A percentile compares a stretch with the other conserved stretches of the same genome.
Evolutionary conservation across 2,329 filamentous ascomycete species (phyloP).

Genomic region (Fusarium succisae): DNA sequence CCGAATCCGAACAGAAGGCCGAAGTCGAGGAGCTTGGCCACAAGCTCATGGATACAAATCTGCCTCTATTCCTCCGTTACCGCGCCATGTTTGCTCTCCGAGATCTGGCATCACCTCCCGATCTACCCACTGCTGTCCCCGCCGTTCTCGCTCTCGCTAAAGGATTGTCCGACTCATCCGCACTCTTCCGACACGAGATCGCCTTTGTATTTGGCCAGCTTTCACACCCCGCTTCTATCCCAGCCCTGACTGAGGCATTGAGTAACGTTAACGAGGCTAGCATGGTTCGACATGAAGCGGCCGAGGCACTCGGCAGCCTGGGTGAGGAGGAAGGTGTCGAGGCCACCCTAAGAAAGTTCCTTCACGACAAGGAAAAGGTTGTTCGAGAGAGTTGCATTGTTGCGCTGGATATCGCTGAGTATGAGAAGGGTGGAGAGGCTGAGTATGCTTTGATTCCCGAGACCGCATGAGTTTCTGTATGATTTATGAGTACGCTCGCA

Average conservation of each 20-base stretch:
- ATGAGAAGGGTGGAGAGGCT: constrained; percentile 85
- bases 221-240: constrained; percentile 95
- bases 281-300: constrained; percentile 98
- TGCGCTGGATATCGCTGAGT: constrained; percentile 97
- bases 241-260: constrained; percentile 81
- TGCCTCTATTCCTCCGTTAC: constrained; percentile 91
- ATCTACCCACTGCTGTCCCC: constrained; percentile 87
- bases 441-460: constrained; percentile 94
- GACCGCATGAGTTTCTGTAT: constrained; percentile 54
- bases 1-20: constrained; percentile 75
- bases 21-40: constrained; percentile 79
- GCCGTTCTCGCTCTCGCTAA: constrained; percentile 86
- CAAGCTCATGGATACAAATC: constrained; percentile 78
- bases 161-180: constrained; percentile 85
- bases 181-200: constrained; percentile 96
- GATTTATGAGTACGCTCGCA: constrained; percentile 34
- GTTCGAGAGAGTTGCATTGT: constrained; percentile 95
- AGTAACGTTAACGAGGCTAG: constrained; percentile 84
- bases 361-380: constrained; percentile 91
- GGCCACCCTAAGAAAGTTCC: constrained; percentile 80
- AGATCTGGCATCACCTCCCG: constrained; percentile 92
- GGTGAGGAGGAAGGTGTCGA: constrained; percentile 95
- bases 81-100: constrained; percentile 97
- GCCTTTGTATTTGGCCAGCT: constrained; percentile 98
- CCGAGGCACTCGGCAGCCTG: constrained; percentile 92